Evolutionary conservation across 768 basidiomycete species (phyloP).

Genomic region (Exidia glandulosa): DNA sequence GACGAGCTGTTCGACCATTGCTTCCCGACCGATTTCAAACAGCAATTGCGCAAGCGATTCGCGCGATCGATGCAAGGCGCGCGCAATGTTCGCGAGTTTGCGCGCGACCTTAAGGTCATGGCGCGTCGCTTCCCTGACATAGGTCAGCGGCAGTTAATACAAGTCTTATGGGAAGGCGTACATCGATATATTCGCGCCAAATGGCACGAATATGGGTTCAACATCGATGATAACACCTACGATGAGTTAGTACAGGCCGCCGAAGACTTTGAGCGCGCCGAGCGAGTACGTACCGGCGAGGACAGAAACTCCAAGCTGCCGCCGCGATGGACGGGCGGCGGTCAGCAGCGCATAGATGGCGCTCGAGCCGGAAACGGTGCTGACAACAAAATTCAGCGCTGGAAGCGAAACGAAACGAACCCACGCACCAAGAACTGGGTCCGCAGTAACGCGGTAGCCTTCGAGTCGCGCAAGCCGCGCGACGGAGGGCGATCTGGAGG

Average conservation of each 20-base stretch:
- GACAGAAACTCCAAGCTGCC: too few species aligned
- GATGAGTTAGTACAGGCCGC: slow-evolving; percentile 18
- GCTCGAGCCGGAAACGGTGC: too few species aligned
- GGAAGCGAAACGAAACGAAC: too few species aligned
- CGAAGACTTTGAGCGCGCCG: slow-evolving; percentile 22
- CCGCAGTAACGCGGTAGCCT: too few species aligned
- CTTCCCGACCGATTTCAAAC: slow-evolving; percentile 21
- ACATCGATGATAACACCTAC: slow-evolving; percentile 16
- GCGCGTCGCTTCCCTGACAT: slow-evolving; percentile 22
- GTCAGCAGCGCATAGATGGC: too few species aligned
- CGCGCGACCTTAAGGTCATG: slow-evolving; percentile 24
- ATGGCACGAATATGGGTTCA: slow-evolving; percentile 20
- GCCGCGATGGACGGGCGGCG: too few species aligned
- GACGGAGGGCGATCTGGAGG: too few species aligned
- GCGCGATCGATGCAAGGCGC: slow-evolving; percentile 13
- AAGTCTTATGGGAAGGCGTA: slow-evolving; percentile 26
- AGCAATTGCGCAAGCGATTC: slow-evolving; percentile 18
- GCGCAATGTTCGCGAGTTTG: slow-evolving; percentile 20
- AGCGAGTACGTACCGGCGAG: slow-evolving; percentile 3
- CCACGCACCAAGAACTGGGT: too few species aligned
- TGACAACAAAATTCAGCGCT: too few species aligned
- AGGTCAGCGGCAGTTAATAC: slow-evolving; percentile 17
- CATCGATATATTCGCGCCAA: slow-evolving; percentile 14
- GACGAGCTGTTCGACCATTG: slow-evolving; percentile 24
- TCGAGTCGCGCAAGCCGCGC: neutral